Evolutionary conservation across 805 yeast genomes (phyloP).

Genomic region (Middelhovenomyces tepae): DNA sequence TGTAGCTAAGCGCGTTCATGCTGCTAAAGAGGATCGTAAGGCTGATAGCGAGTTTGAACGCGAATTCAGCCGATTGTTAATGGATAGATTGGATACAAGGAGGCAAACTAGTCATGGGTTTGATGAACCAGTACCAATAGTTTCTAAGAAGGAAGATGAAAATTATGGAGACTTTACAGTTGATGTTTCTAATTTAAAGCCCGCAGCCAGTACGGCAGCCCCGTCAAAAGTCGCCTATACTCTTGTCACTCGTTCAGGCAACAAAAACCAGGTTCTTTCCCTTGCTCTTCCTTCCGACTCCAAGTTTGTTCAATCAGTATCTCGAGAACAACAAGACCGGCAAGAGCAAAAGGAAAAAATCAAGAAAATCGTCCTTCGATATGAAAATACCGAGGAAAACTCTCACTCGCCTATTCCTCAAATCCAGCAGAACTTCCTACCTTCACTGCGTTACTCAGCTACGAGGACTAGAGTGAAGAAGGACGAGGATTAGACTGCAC

Average conservation of each 20-base stretch:
- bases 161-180: slow-evolving; percentile 5
- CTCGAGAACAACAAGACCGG: slow-evolving; percentile 42
- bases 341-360: slow-evolving; percentile 48
- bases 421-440: no score
- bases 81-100: slow-evolving; percentile 40
- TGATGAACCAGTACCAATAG: slow-evolving; percentile 26
- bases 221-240: slow-evolving; percentile 33
- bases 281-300: slow-evolving; percentile 46
- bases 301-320: slow-evolving; percentile 44
- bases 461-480: no score
- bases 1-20: slow-evolving; percentile 15
- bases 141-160: slow-evolving; percentile 2
- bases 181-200: slow-evolving; percentile 6
- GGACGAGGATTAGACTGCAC: no score
- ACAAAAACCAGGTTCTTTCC: slow-evolving; percentile 35
- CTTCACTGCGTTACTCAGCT: no score
- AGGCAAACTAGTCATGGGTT: slow-evolving; percentile 15
- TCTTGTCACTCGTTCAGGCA: slow-evolving; percentile 47
- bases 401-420: no score
- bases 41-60: slow-evolving; percentile 46
- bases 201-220: slow-evolving; percentile 2
- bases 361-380: slow-evolving; percentile 13
- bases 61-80: slow-evolving; percentile 45
- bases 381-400: slow-evolving; percentile 1
- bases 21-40: slow-evolving; percentile 33